phyloP scores from a whole-genome alignment of 2,329 filamentous ascomycete species.

The Cladophialophora chaetospira region DNA sequence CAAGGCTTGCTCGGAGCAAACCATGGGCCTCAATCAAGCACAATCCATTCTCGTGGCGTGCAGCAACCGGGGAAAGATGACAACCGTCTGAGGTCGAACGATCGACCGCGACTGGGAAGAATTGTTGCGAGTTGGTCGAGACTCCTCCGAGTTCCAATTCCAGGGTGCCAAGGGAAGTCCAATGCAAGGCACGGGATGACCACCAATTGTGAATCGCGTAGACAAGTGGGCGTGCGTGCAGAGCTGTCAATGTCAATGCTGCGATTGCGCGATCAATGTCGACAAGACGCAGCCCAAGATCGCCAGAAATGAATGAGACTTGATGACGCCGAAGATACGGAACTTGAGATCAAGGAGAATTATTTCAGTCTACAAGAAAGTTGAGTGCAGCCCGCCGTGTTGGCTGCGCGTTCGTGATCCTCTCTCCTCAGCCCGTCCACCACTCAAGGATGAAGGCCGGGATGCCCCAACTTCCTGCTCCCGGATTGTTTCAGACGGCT shows the following conservation, averaged over 20 bases:
- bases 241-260: constrained; percentile 7
- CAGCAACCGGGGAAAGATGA: constrained; percentile 1
- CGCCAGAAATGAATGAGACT: not conserved
- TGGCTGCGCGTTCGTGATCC: not conserved
- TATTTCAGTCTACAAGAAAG: constrained; percentile 5
- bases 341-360: constrained; percentile 10
- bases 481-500: constrained; percentile 14
- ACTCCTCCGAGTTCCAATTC: constrained; percentile 13
- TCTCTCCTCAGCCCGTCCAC: no score
- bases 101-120: constrained; percentile 1
- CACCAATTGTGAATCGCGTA: constrained; percentile 6
- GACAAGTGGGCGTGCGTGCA: no score
- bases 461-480: constrained; percentile 10
- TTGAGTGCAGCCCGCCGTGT: not conserved
- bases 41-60: constrained; percentile 17
- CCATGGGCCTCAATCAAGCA: constrained; percentile 20
- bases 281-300: not conserved
- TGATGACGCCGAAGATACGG: constrained; percentile 5
- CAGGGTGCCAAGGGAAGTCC: constrained; percentile 17
- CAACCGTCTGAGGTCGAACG: not conserved
- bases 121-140: constrained; percentile 21
- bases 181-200: constrained; percentile 20
- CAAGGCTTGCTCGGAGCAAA: constrained; percentile 15
- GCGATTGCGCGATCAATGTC: constrained; percentile 3
- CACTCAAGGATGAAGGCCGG: constrained; percentile 3